Evolutionary conservation across 139 green algal species (phyloP), one percentile per base, ranked within the genome.

Genomic region (Ostreobium quekettii): DNA sequence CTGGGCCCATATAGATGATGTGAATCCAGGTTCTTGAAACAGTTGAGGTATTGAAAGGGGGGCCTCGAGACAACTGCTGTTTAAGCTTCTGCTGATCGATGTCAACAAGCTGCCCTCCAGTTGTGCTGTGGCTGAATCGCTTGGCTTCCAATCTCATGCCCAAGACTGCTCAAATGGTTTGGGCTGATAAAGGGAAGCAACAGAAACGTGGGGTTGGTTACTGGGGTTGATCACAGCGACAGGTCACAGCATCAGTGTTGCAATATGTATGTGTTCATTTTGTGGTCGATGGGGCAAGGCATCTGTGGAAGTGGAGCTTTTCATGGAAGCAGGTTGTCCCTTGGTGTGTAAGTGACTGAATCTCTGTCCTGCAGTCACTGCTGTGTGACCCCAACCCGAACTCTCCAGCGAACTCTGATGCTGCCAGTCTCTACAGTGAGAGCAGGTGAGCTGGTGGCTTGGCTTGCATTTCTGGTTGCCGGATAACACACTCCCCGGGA

Each of bases 301-400:
- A 26, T 53, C 19, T 53, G 11, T 53, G 11, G 11, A 26, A 26
- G 15, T 53, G 42, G 11, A 53, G 19, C 42, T 53, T 53, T 53
- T 53, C 19, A 53, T 53, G 42, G 42, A 53, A 53, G 11, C 11
- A 53, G 19, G 42, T 53, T 53, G 11, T 53, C 42, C 19, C 15
- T 26, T 53, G 42, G 42, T 53, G 42, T n/a, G 49, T 39, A 36
- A 30, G 31, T 74, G 68, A 24, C 42, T 37, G 26, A 7, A 58
- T 31, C 15, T 24, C 26, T 31, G 26, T 31, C 36, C 24, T 78
- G 75, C 91, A 98, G 87, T 96, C 86, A 4, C 76, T 99, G 8
- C 78, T 99, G 38, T 95, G 78, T 28, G 94, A 99, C 72, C 94
- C 94, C 0, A 99, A 99, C 80, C 92, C 93, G 1, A 97, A 96